Evolutionary conservation across 176 grass and related monocot genomes (phyloP).

Genomic region (Cenchrus fungigraminus): DNA sequence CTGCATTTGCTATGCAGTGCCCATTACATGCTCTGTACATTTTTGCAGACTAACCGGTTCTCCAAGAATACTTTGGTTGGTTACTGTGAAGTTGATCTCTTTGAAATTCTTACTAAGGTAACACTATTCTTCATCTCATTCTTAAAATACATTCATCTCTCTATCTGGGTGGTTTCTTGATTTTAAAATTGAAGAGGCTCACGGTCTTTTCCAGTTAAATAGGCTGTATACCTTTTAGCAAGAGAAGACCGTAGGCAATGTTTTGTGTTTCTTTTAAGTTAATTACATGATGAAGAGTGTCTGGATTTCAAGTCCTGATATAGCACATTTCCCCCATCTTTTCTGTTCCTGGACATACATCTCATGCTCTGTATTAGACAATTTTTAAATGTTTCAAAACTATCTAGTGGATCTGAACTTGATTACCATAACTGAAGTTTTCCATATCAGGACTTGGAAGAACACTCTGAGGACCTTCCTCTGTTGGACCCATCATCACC

Average conservation of each 20-base stretch:
- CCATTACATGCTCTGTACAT: conserved; percentile 33
- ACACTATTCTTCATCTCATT: conserved; percentile 16
- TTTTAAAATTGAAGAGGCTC: not conserved
- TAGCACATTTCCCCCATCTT: not conserved
- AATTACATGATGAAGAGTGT: not conserved
- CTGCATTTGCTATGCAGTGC: not conserved
- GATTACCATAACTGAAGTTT: not conserved
- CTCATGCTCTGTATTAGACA: not conserved
- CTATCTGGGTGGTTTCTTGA: not conserved
- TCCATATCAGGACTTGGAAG: conserved; percentile 67
- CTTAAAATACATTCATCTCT: not conserved
- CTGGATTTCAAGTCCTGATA: not conserved
- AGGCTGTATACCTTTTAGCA: not conserved
- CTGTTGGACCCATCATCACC: conserved; percentile 82
- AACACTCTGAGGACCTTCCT: conserved; percentile 66
- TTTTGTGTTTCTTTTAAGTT: not conserved
- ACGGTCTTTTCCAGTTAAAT: not conserved
- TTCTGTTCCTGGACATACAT: not conserved
- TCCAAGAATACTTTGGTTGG: conserved; percentile 94
- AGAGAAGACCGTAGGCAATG: not conserved
- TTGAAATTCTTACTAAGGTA: conserved; percentile 82
- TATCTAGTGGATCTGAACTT: conserved; percentile 24
- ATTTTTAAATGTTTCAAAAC: not conserved
- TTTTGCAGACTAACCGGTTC: conserved; percentile 85
- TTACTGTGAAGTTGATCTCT: conserved; percentile 95